Evolutionary conservation across 768 basidiomycete species (phyloP).

Genomic region (Collybia mongolica): DNA sequence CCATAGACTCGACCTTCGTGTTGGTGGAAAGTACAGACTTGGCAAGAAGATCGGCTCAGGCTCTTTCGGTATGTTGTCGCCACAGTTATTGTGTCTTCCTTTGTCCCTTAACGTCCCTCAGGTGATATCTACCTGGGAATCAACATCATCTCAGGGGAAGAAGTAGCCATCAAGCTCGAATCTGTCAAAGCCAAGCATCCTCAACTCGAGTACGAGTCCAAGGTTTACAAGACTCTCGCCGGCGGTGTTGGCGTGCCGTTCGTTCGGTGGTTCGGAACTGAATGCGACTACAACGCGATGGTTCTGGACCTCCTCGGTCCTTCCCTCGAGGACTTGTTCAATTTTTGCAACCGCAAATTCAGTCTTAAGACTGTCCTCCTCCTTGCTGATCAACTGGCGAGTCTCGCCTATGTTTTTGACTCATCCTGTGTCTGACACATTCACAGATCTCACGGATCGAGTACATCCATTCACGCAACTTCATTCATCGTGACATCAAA

Average conservation of each 20-base stretch:
- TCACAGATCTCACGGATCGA: constrained; percentile 94
- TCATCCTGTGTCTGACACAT: constrained; percentile 22
- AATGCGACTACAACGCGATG: constrained; percentile 99
- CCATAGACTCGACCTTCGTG: constrained; percentile 80
- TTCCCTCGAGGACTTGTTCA: constrained; percentile 88
- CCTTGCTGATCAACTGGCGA: constrained; percentile 92
- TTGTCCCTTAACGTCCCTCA: constrained; percentile 27
- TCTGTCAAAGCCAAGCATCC: constrained; percentile 99
- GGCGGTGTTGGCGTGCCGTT: constrained; percentile 99
- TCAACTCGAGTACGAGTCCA: constrained; percentile 98
- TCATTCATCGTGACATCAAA: constrained; percentile 97
- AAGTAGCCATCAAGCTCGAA: constrained; percentile 99
- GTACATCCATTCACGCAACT: constrained; percentile 99
- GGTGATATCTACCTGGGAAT: constrained; percentile 99
- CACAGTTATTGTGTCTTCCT: constrained; percentile 1
- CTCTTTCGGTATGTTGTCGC: constrained; percentile 77
- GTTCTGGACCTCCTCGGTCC: constrained; percentile 95
- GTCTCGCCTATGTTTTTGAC: constrained; percentile 26
- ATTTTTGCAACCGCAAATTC: constrained; percentile 97
- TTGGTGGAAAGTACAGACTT: constrained; percentile 94
- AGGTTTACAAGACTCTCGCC: constrained; percentile 96
- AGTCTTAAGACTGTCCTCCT: constrained; percentile 94
- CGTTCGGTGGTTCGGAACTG: constrained; percentile 91
- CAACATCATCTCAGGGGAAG: constrained; percentile 99
- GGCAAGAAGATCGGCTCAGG: constrained; percentile 99